A percentile compares a stretch with the other conserved stretches of the same genome.
Conservation (phyloP, 2,329 filamentous ascomycete genomes). For the Exophiala xenobiotica region DNA sequence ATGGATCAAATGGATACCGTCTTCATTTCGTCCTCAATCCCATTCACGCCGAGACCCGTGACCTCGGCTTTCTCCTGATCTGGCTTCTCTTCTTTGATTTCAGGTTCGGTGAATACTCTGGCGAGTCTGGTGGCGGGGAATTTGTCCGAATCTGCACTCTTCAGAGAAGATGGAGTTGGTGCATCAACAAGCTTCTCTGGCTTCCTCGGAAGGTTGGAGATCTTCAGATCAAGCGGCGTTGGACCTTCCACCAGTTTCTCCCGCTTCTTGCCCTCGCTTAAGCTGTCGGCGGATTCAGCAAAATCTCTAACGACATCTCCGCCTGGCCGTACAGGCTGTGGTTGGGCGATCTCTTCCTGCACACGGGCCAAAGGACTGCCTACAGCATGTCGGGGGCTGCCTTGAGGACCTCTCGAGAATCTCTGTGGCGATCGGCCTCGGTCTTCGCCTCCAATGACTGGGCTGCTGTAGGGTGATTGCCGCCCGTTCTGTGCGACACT, state of each 20-base stretch:
- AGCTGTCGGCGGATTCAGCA: constrained; percentile 32
- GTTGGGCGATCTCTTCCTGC: constrained; percentile 44
- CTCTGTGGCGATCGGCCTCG: constrained; percentile 50
- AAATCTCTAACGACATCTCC: constrained; percentile 37
- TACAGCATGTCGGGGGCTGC: constrained; percentile 46
- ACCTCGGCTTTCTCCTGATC: constrained; percentile 33
- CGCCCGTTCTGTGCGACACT: constrained; percentile 47
- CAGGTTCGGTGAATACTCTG: constrained; percentile 25
- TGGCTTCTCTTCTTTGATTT: constrained; percentile 36
- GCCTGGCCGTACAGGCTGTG: constrained; percentile 33
- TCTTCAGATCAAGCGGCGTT: constrained; percentile 35
- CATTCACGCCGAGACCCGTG: constrained; percentile 41
- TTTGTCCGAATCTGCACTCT: constrained; percentile 22
- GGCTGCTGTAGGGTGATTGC: constrained; percentile 55
- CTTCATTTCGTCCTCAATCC: constrained; percentile 46
- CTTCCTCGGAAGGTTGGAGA: constrained; percentile 24
- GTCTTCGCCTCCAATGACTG: constrained; percentile 41
- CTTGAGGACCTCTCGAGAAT: constrained; percentile 44
- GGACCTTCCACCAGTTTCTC: constrained; percentile 42
- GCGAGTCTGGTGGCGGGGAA: constrained; percentile 27
- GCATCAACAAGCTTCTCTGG: constrained; percentile 28
- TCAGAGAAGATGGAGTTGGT: constrained; percentile 29
- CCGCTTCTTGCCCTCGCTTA: constrained; percentile 34
- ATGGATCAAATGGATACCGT: constrained; percentile 44
- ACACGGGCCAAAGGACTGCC: constrained; percentile 49